A percentile compares a stretch with the other conserved stretches of the same genome.
These are phyloP conservation scores for Phytophthora pisi DNA, from an alignment of 352 stramenopile genomes.

Conservation along the genomic window DNA sequence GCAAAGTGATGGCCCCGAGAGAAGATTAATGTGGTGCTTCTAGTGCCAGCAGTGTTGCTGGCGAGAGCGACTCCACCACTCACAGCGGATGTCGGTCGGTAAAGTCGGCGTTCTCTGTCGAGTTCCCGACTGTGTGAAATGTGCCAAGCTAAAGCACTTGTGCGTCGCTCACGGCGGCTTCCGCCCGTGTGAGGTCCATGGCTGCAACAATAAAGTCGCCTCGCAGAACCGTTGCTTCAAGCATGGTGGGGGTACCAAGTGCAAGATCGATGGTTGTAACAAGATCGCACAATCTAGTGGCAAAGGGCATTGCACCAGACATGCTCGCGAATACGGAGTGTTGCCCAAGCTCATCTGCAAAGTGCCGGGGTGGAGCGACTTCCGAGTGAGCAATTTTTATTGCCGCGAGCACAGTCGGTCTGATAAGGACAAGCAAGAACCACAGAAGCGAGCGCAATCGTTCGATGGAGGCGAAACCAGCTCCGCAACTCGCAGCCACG, in stretches of 20 bases:
- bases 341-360: constrained; percentile 1
- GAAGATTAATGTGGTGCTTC: background rate
- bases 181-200: background rate
- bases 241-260: constrained; percentile 1
- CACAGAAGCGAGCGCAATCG: background rate
- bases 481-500: background rate
- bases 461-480: background rate
- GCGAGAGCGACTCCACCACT: background rate
- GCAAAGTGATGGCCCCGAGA: background rate
- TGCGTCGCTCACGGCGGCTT: constrained; percentile 7
- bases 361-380: background rate
- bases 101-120: background rate
- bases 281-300: background rate
- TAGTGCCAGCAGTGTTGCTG: background rate
- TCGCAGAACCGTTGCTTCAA: background rate
- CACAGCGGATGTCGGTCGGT: background rate
- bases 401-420: background rate
- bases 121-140: background rate
- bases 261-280: constrained; percentile 2
- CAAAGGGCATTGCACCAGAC: background rate
- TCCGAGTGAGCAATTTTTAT: background rate
- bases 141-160: constrained; percentile 2
- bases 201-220: constrained; percentile 5
- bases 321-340: constrained; percentile 11
- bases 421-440: background rate